A percentile compares a stretch with the other conserved stretches of the same genome.
These are phyloP conservation scores for Aegilops longissima DNA, from an alignment of 176 grass and related monocot genomes.

Conservation along the genomic window DNA sequence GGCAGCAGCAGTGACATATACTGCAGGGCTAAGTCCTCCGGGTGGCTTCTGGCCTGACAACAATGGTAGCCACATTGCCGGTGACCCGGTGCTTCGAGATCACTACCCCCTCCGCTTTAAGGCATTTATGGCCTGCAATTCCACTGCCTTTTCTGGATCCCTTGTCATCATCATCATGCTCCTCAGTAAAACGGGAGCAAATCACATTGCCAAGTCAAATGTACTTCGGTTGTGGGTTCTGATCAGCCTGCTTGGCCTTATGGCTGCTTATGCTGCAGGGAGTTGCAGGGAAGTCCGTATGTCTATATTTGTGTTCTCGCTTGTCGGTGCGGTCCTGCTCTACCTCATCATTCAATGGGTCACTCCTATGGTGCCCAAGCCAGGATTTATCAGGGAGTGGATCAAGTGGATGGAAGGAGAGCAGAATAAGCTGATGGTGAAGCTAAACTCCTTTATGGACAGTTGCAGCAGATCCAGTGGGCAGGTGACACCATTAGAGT, in stretches of 20 bases:
- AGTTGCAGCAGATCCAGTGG: background rate
- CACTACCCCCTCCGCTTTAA: conserved; percentile 37
- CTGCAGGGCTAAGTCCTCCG: background rate
- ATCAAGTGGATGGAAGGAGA: background rate
- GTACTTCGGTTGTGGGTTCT: conserved; percentile 28
- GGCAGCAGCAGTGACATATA: conserved; percentile 35
- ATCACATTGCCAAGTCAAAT: conserved; percentile 23
- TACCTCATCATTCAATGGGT: conserved; percentile 31
- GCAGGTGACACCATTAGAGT: background rate
- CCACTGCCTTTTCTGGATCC: conserved; percentile 31
- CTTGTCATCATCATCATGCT: conserved; percentile 43
- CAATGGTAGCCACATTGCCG: background rate
- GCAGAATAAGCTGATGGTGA: background rate
- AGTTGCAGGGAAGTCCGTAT: conserved; percentile 36
- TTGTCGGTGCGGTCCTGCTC: conserved; percentile 22
- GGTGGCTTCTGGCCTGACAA: conserved; percentile 2
- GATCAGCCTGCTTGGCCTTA: conserved; percentile 30
- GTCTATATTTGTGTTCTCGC: conserved; percentile 34
- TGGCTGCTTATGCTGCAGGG: conserved; percentile 37
- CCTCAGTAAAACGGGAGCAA: conserved; percentile 17
- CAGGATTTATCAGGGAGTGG: background rate
- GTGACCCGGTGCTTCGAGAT: conserved; percentile 19
- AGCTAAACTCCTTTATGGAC: conserved; percentile 16
- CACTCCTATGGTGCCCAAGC: conserved; percentile 18
- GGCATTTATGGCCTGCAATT: conserved; percentile 36